These are phyloP conservation scores for Schizosaccharomyces lindneri DNA, from an alignment of 805 yeast species.

Conservation along the genomic window DNA sequence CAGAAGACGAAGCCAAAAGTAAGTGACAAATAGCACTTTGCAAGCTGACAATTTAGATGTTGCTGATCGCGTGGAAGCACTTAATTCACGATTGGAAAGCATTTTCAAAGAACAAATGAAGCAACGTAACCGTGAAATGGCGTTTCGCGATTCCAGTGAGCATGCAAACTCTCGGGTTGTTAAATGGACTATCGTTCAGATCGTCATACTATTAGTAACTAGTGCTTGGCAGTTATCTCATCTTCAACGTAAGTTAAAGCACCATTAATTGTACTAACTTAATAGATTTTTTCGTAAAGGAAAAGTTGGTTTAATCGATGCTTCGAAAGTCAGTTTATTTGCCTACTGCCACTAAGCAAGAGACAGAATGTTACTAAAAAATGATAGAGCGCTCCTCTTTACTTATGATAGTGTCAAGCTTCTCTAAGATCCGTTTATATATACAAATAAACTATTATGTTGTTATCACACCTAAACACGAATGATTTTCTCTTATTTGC, in stretches of 20 bases:
- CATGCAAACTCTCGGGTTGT: conserved; percentile 47
- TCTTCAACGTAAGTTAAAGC: conserved; percentile 17
- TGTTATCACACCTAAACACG: no score
- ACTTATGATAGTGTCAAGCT: no score
- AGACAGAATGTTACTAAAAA: no score
- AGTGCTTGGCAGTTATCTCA: conserved; percentile 58
- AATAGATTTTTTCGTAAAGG: not conserved
- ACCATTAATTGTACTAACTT: not conserved
- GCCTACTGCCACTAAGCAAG: no score
- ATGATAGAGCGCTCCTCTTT: no score
- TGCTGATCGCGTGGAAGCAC: conserved; percentile 28
- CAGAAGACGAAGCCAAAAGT: conserved; percentile 14
- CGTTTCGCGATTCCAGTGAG: conserved; percentile 58
- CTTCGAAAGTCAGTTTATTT: not conserved
- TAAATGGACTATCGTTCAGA: conserved; percentile 49
- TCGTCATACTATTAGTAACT: conserved; percentile 37
- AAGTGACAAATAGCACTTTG: not conserved
- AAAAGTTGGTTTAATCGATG: not conserved
- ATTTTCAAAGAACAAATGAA: conserved; percentile 40
- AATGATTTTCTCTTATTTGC: no score
- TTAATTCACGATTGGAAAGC: conserved; percentile 31
- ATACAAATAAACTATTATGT: no score
- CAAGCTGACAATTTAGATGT: conserved; percentile 16
- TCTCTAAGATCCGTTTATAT: no score
- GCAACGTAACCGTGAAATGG: conserved; percentile 41